phyloP scores from a whole-genome alignment of 768 basidiomycete species.

The Galerina marginata region DNA sequence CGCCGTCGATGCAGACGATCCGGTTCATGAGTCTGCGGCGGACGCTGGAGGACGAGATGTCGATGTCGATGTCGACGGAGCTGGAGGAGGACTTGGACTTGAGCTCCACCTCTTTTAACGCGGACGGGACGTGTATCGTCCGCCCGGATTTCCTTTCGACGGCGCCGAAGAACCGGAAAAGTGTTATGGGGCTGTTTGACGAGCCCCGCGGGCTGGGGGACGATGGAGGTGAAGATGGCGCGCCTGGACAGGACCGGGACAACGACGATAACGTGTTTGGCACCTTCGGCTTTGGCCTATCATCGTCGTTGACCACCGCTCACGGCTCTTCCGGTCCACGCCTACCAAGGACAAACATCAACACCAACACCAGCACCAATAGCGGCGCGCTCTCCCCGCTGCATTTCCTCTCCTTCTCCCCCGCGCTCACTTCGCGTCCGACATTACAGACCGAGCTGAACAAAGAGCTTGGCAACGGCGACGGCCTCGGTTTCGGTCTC shows the following conservation, averaged over 20 bases:
- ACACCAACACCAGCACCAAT: background rate
- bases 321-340: no score
- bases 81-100: background rate
- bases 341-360: background rate
- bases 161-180: slow-evolving; percentile 46
- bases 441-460: slow-evolving; percentile 67
- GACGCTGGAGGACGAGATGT: slow-evolving; percentile 42
- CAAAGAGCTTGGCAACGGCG: slow-evolving; percentile 54
- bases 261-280: no score
- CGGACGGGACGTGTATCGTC: slow-evolving; percentile 16
- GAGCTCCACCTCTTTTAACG: no score
- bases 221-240: no score
- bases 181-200: slow-evolving; percentile 70
- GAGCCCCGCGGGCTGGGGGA: background rate
- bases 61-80: no score
- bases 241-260: no score
- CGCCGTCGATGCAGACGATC: slow-evolving; percentile 41
- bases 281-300: no score
- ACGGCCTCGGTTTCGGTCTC: slow-evolving; percentile 27
- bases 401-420: slow-evolving; percentile 27
- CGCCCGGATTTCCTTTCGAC: slow-evolving; percentile 14
- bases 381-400: slow-evolving; percentile 36
- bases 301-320: no score
- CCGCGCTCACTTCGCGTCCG: slow-evolving; percentile 23
- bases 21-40: slow-evolving; percentile 53